Conservation (phyloP, 1,139 yeast genomes). For the Sugiyamaella sp. region DNA sequence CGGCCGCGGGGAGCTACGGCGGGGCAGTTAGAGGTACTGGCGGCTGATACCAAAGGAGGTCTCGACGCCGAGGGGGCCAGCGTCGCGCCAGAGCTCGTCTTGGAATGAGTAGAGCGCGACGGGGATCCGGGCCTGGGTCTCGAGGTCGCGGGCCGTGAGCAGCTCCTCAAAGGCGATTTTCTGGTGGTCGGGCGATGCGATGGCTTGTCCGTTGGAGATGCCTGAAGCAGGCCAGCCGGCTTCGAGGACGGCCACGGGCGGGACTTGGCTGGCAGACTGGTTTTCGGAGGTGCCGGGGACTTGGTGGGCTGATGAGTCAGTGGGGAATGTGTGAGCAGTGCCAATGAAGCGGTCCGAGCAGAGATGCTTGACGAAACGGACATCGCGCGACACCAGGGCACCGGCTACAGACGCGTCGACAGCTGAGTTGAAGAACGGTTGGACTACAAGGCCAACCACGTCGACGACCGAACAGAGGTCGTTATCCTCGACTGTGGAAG, state of each 20-base stretch:
- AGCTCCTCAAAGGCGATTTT: conserved; percentile 55
- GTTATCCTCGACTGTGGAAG: conserved; percentile 28
- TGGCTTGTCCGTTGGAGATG: conserved; percentile 55
- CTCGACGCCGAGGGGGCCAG: conserved; percentile 34
- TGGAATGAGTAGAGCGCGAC: conserved; percentile 32
- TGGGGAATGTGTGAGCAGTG: conserved; percentile 27
- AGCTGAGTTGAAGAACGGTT: conserved; percentile 37
- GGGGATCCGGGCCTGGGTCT: conserved; percentile 29
- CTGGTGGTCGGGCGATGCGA: conserved; percentile 59
- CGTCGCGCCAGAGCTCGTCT: conserved; percentile 37
- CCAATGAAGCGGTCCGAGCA: conserved; percentile 38
- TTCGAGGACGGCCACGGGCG: conserved; percentile 56
- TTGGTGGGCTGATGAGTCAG: background rate
- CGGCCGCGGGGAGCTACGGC: background rate
- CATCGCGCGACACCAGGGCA: conserved; percentile 33
- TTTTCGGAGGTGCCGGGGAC: background rate
- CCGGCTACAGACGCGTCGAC: conserved; percentile 32
- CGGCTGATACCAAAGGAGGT: conserved; percentile 33
- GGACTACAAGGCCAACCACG: conserved; percentile 35
- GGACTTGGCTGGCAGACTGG: background rate
- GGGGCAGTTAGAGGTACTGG: conserved; percentile 22
- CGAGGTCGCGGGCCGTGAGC: conserved; percentile 29
- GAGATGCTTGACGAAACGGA: conserved; percentile 35
- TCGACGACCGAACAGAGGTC: conserved; percentile 38
- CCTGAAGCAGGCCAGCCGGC: conserved; percentile 75